Conservation (phyloP, 2,329 filamentous ascomycete genomes). For the Diaporthe ilicicola region DNA sequence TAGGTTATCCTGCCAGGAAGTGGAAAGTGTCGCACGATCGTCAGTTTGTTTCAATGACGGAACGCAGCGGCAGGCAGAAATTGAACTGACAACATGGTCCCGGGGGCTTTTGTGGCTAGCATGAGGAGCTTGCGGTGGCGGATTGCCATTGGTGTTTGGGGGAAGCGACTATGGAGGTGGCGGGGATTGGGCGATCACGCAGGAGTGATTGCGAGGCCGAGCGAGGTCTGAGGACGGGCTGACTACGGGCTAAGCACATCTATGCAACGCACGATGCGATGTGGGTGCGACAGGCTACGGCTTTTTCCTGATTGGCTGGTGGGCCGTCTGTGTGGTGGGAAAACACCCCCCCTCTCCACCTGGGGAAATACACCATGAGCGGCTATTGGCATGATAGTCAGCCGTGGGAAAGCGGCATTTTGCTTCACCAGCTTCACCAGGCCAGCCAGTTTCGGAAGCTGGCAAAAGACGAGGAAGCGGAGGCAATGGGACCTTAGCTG, state of each 20-base stretch:
- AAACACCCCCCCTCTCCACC: neutral
- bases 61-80: constrained; percentile 15
- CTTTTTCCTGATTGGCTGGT: constrained; percentile 13
- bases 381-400: neutral
- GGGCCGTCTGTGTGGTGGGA: neutral
- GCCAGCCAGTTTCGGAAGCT: neutral
- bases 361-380: neutral
- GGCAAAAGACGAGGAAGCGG: neutral
- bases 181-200: constrained; percentile 15
- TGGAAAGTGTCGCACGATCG: constrained; percentile 21
- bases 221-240: neutral
- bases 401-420: constrained; percentile 9
- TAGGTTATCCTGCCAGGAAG: constrained; percentile 5
- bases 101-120: constrained; percentile 9
- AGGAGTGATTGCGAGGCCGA: constrained; percentile 19
- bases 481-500: neutral
- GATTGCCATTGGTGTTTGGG: constrained; percentile 12
- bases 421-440: neutral
- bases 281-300: constrained; percentile 1
- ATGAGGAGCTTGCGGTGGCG: neutral
- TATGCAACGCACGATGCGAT: neutral
- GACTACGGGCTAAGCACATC: neutral
- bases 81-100: neutral
- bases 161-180: neutral
- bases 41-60: constrained; percentile 13